These are phyloP conservation scores for Paralagenidium karlingii DNA, from an alignment of 352 stramenopile genomes.

Conservation along the genomic window DNA sequence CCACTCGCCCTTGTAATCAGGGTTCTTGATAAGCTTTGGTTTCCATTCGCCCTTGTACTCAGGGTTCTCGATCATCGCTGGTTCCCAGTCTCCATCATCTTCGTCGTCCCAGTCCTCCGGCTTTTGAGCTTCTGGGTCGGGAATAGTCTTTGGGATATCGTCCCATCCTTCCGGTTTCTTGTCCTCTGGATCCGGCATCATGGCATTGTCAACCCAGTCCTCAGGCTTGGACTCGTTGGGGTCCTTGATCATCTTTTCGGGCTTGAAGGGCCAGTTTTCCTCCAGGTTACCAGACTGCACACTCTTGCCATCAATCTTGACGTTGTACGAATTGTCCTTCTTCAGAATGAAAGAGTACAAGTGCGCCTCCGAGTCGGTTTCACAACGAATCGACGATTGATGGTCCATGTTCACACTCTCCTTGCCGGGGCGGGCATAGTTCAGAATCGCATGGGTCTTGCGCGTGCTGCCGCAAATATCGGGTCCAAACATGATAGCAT, in stretches of 20 bases:
- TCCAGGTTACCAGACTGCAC: conserved; percentile 86
- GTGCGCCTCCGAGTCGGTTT: conserved; percentile 85
- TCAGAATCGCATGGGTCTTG: conserved; percentile 97
- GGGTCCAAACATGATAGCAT: conserved; percentile 98
- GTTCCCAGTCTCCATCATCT: conserved; percentile 98
- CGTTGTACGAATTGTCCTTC: conserved; percentile 95
- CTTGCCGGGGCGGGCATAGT: conserved; percentile 92
- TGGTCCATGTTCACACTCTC: conserved; percentile 90
- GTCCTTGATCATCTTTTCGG: conserved; percentile 95
- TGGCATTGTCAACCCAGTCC: conserved; percentile 95
- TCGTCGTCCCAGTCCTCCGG: conserved; percentile 98
- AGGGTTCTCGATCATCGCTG: conserved; percentile 91
- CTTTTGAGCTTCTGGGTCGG: conserved; percentile 94
- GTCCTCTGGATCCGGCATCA: conserved; percentile 92
- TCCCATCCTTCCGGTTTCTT: conserved; percentile 95
- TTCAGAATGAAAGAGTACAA: conserved; percentile 97
- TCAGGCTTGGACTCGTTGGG: conserved; percentile 92
- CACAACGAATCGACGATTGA: conserved; percentile 61
- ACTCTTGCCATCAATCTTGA: conserved; percentile 94
- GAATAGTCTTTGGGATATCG: conserved; percentile 93
- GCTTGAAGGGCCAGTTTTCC: conserved; percentile 95
- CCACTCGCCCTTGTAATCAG: conserved; percentile 98
- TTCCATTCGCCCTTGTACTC: conserved; percentile 99
- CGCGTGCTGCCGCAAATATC: conserved; percentile 97
- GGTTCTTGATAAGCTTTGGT: conserved; percentile 97